Evolutionary conservation across 768 basidiomycete species (phyloP), one percentile per base, ranked within the genome.

Genomic region (Termitomyces eurrhizus): DNA sequence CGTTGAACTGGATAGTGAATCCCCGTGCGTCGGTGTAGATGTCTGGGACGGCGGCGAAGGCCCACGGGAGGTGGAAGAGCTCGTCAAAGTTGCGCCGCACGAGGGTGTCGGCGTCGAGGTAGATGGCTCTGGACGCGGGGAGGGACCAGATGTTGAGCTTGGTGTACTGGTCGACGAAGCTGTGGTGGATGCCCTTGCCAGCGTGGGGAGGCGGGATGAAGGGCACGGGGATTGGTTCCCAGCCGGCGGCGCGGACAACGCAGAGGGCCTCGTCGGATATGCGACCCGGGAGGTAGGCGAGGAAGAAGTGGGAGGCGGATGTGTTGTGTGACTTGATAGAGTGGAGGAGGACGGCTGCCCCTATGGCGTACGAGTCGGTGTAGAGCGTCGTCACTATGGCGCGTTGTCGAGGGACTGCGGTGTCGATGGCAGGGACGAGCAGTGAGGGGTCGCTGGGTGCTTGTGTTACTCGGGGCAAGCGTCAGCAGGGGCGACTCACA

Each of bases 91-190:
- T 77, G 42, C 68, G 68, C 8, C 68, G 72, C 21, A 76, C 78
- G 62, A 79, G 73, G 12, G 75, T 78, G 68, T 80, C 78, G n/a
- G 74, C 72, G 63, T 77, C 74, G 57, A 80, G 70, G 64, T 79
- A 78, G 29, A 79, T 71, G 14, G 73, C 69, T 51, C 33, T 68
- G 60, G 61, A 76, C 65, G 45, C 75, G 51, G 74, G 73, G 37
- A 80, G 66, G 46, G 66, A 66, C 79, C 79, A 80, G 7, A 80
- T 69, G 39, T 69, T 70, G 6, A 80, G 71, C 59, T 79, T 80
- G 11, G 79, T 78, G 71, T 77, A 80, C 56, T 78, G 75, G 65
- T 80, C 79, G 39, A 66, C 26, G 65, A 76, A 77, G 52, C 73
- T 73, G 39, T 61, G 49, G 64, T 73, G 64, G 33, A 77, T 65